Evolutionary conservation across 306 rosid species (phyloP), one percentile per base, ranked within the genome.

Genomic region (Dryas alaskensis): DNA sequence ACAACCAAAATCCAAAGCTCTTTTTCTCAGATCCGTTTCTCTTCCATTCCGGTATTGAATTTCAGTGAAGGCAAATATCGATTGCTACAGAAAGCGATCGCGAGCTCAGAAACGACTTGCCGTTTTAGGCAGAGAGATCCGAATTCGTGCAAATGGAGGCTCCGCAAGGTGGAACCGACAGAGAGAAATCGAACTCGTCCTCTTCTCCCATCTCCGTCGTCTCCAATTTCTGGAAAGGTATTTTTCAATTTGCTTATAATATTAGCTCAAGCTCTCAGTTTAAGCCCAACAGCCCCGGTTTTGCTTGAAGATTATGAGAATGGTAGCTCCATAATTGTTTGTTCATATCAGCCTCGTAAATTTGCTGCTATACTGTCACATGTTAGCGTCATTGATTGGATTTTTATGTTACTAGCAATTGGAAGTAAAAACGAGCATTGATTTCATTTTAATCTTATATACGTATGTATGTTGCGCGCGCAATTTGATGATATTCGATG

Each of bases 181-280:
- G 96, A 51, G 97, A 91, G 79, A 92, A 87, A 83, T 57, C 90
- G 47, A 81, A 60, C 76, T 70, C 90, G 6, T 67, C 96, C 7
- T 67, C 89, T 81, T 91, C 97, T 82, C 93, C 98, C 63, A 80
- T 87, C 78, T 80, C 97, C 58, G 89, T 87, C 65, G 89, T 93
- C 78, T 81, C 89, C 78, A 81, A 75, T 70, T 86, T 85, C 93
- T 93, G 98, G 98, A 87, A 91, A 87, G 98, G 98, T 93, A 82
- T 46, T 13, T 16, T 71, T 70, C 14, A 31, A 16, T 12, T 65
- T 44, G 6, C 11, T 44, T 39, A 2, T 58, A 4, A 45, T 53
- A 62, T 53, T 10, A 12, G 19, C 25, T 8, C 6, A 50, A 47
- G 31, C 25, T 52, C 17, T 31, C 37, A 31, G 37, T 31, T 31